Evolutionary conservation across 441 rosid species (phyloP).

Genomic region (Mallotus repandus): DNA sequence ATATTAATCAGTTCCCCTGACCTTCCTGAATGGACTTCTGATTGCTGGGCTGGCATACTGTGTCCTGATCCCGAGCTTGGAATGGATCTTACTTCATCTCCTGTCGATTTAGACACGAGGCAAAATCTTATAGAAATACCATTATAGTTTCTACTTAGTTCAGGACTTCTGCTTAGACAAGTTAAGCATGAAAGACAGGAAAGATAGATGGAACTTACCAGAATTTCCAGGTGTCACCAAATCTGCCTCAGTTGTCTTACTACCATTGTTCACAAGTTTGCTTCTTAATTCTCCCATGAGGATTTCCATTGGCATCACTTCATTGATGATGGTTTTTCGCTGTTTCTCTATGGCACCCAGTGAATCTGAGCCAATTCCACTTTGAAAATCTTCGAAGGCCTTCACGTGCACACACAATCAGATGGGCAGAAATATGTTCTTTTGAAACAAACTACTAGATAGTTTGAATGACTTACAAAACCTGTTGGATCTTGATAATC

Average conservation of each 20-base stretch:
- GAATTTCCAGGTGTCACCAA: constrained; percentile 54
- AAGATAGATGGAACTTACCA: constrained; percentile 38
- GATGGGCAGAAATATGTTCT: constrained; percentile 20
- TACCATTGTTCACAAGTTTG: constrained; percentile 36
- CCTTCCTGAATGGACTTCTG: constrained; percentile 55
- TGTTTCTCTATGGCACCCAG: constrained; percentile 50
- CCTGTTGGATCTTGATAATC: constrained; percentile 35
- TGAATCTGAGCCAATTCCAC: constrained; percentile 44
- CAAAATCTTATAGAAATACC: neutral
- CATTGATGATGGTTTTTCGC: constrained; percentile 28
- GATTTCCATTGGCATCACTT: constrained; percentile 36
- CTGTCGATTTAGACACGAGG: constrained; percentile 32
- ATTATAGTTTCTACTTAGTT: constrained; percentile 11
- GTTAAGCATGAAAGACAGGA: constrained; percentile 7
- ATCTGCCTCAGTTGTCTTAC: constrained; percentile 34
- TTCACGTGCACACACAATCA: constrained; percentile 36
- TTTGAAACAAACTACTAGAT: constrained; percentile 9
- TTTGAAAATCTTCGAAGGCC: constrained; percentile 50
- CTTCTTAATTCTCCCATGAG: constrained; percentile 37
- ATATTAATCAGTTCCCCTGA: constrained; percentile 27
- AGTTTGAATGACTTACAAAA: constrained; percentile 43
- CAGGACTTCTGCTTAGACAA: constrained; percentile 9
- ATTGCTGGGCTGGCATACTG: constrained; percentile 32
- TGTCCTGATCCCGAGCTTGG: constrained; percentile 72
- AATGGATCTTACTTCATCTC: constrained; percentile 58